Evolutionary conservation across 306 rosid genomes (phyloP).

Genomic region (Oxytropis ochrocephala): DNA sequence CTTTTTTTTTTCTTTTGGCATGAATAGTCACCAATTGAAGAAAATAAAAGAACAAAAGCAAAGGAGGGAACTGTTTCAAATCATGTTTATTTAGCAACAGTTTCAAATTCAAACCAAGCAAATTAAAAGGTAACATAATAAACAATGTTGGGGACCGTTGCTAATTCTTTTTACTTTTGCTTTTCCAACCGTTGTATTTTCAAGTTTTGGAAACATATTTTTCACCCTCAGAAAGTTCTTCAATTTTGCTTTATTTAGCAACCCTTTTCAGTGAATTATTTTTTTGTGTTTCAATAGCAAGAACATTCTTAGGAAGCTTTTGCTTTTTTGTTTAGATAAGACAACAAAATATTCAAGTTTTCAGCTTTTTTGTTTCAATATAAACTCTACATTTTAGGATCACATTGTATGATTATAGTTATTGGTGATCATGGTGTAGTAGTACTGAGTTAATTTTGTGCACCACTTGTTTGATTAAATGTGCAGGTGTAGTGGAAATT

Average conservation of each 20-base stretch:
- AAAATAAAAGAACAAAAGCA: conserved; percentile 23
- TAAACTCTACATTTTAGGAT: no score
- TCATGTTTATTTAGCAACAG: conserved; percentile 16
- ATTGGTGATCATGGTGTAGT: no score
- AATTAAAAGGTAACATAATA: conserved; percentile 36
- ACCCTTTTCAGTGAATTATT: conserved; percentile 38
- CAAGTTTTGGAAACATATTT: conserved; percentile 27
- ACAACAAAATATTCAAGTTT: conserved; percentile 23
- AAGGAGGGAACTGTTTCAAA: conserved; percentile 68
- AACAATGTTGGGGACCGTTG: conserved; percentile 40
- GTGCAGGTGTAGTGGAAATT: conserved; percentile 47
- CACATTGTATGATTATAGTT: no score
- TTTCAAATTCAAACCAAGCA: conserved; percentile 51
- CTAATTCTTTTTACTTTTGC: not conserved
- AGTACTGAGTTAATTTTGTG: not conserved
- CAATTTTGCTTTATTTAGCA: conserved; percentile 27
- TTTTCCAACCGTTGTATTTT: conserved; percentile 35
- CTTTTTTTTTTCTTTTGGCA: conserved; percentile 12
- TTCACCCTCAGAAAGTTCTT: conserved; percentile 5
- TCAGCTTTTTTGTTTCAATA: not conserved
- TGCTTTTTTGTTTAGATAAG: conserved; percentile 42
- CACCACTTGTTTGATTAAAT: conserved; percentile 21
- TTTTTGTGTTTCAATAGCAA: conserved; percentile 37
- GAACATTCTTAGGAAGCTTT: conserved; percentile 44
- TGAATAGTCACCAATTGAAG: conserved; percentile 6